Evolutionary conservation across 345 rosid species (phyloP).

Genomic region (Eucalyptus cladocalyx): DNA sequence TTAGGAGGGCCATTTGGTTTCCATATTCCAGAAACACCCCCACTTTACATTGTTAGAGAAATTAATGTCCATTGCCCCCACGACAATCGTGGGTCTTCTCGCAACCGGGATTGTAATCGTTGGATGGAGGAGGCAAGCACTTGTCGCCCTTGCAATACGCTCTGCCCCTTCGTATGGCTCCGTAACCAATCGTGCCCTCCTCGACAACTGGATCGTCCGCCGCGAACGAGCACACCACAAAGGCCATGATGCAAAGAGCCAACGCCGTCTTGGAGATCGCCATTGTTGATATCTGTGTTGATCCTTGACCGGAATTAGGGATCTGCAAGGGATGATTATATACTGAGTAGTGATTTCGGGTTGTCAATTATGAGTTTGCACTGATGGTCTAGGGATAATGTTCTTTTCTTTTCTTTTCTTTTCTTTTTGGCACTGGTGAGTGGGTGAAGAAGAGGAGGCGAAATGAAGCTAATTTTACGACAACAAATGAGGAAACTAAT

Average conservation of each 20-base stretch:
- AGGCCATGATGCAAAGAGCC: not conserved
- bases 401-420: no score
- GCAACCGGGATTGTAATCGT: no score
- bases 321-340: not conserved
- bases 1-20: no score
- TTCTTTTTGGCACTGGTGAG: no score
- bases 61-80: no score
- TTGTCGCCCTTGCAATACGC: no score
- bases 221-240: not conserved
- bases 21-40: no score
- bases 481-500: no score
- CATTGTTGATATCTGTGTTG: not conserved
- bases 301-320: not conserved
- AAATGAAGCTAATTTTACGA: no score
- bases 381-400: not conserved
- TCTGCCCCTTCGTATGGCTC: not conserved
- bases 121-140: no score
- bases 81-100: accelerated
- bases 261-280: not conserved
- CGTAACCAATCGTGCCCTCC: not conserved
- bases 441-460: no score
- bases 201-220: not conserved
- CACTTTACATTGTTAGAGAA: no score
- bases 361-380: not conserved
- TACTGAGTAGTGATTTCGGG: not conserved